These are phyloP conservation scores for Talaromyces adpressus DNA, from an alignment of 495 filamentous ascomycete genomes.

Conservation along the genomic window DNA sequence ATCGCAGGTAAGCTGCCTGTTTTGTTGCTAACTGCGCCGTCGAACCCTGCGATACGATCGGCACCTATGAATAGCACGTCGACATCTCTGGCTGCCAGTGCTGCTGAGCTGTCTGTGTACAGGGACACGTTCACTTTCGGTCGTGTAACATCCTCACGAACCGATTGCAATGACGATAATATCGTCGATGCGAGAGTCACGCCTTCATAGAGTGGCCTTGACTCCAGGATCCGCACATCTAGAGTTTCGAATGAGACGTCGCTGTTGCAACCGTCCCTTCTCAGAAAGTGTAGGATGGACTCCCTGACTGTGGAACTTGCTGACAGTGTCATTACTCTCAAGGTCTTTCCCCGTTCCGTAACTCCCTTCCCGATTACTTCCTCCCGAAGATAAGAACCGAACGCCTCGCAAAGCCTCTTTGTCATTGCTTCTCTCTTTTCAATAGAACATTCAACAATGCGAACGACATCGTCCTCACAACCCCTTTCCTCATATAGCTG, in stretches of 20 bases:
- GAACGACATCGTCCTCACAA: conserved; percentile 19
- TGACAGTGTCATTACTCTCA: conserved; percentile 52
- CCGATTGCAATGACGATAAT: conserved; percentile 21
- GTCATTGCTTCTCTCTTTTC: conserved; percentile 18
- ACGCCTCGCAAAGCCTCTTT: conserved; percentile 23
- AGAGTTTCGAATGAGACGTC: conserved; percentile 25
- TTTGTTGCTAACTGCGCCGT: conserved; percentile 59
- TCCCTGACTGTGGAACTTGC: conserved; percentile 53
- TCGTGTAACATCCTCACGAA: conserved; percentile 4
- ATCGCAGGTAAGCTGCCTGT: conserved; percentile 53
- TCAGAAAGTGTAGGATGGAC: conserved; percentile 25
- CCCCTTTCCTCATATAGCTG: conserved; percentile 8
- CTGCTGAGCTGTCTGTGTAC: conserved; percentile 55
- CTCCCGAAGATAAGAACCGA: conserved; percentile 25
- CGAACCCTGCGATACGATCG: conserved; percentile 46
- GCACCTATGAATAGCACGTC: conserved; percentile 56
- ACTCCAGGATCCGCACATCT: conserved; percentile 56
- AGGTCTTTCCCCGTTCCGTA: conserved; percentile 14
- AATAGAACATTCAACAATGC: conserved; percentile 26
- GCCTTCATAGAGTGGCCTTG: conserved; percentile 60
- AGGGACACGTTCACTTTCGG: conserved; percentile 35
- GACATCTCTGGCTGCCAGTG: conserved; percentile 37
- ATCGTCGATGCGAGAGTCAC: conserved; percentile 46
- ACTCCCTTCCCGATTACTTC: conserved; percentile 18
- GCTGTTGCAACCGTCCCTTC: background rate